Base-by-base conservation (phyloP, 257 asterid species). In the Craterostigma plantagineum region DNA sequence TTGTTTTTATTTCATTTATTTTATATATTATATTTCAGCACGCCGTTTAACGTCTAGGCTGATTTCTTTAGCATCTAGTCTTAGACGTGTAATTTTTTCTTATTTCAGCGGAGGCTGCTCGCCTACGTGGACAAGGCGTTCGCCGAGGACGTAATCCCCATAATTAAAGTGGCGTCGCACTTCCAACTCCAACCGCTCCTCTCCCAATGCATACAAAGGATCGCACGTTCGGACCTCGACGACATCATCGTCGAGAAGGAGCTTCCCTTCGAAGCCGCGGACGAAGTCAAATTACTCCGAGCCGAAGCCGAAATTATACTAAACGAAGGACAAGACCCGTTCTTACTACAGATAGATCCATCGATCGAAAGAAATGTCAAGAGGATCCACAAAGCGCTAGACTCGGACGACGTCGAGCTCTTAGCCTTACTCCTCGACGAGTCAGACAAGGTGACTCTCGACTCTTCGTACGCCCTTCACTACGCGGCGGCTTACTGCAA, bases 401-500 rank as follows among this genome's bases (percentile, higher is more conserved):
- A 86, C 58, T 86, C 87, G 0, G 69, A 73, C 9, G 96, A 86
- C 43, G 57, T 81, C 1, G 92, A 69, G 30, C 38, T 86, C 53
- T 63, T 86, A 39, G 62, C 54, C 23, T 46, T 77, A 42, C 94
- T 86, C 43, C 67, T 86, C 0, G 64, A 50, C 0, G 96, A 86
- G 65, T 86, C 96, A n/a, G n/a, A n/a, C 9, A 54, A 51, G 1
- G 62, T 77, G 72, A 68, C 91, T 16, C 44, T 86, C 38, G 82
- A 86, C 40, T 55, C 50, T 15, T 83, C 92, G 3, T 66, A 42
- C 37, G 96, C 84, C 7, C 94, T 86, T 45, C 96, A 86, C 47
- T 86, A 86, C 14, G 91, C 91, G 0, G 82, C 86, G 16, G 87
- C 92, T 11, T 86, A 81, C 46, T 86, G 96, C 30, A 78, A 73